Conservation (phyloP, 148 eudicot genomes). For the Silene uniflora region DNA sequence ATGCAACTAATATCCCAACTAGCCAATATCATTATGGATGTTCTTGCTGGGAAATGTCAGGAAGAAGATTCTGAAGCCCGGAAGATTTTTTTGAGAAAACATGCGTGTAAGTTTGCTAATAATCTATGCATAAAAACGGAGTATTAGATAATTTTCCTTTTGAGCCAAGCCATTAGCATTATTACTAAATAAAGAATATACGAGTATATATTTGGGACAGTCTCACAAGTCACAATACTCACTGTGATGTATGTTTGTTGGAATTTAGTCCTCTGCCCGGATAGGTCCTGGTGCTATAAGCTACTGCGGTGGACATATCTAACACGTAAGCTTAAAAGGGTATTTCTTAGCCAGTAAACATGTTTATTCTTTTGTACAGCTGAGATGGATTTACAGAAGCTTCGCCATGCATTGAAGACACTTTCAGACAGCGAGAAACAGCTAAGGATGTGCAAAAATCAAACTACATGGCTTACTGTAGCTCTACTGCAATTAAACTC, state of each 20-base stretch:
- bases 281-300: background rate
- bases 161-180: too few relatives aligned
- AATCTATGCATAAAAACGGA: too few relatives aligned
- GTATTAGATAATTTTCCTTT: too few relatives aligned
- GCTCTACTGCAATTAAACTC: conserved; percentile 84
- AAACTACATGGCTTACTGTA: conserved; percentile 91
- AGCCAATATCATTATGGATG: conserved; percentile 92
- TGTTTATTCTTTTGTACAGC: conserved; percentile 36
- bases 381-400: conserved; percentile 79
- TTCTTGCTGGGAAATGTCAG: conserved; percentile 78
- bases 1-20: conserved; percentile 86
- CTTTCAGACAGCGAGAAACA: conserved; percentile 93
- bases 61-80: conserved; percentile 57
- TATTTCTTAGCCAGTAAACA: background rate
- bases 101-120: conserved; percentile 52
- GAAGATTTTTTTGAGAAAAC: conserved; percentile 50
- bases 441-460: conserved; percentile 69
- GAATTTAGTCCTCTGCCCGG: background rate
- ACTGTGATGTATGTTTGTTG: background rate
- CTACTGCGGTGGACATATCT: background rate
- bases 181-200: too few relatives aligned
- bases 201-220: too few relatives aligned
- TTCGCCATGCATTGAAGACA: conserved; percentile 68
- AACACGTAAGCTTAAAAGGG: background rate
- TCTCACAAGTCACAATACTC: too few relatives aligned